Conservation (phyloP, 164 flowering plant genomes). For the Litsea cubeba region DNA sequence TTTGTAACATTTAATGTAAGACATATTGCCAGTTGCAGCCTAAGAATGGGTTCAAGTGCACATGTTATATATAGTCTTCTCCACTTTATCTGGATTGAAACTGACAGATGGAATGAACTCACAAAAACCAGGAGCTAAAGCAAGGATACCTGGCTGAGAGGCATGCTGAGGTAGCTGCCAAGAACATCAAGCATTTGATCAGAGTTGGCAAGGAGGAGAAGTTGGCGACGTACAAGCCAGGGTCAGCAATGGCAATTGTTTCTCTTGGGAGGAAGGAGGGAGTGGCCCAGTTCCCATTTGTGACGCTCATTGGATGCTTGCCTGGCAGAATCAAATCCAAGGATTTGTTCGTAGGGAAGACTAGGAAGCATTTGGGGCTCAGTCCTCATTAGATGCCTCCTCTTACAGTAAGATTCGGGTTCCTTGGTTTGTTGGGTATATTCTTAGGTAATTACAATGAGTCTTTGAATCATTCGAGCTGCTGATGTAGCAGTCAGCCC, state of each 20-base stretch:
- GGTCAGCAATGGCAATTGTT: constrained; percentile 44
- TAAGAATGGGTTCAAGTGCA: neutral
- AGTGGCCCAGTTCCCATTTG: constrained; percentile 60
- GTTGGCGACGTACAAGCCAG: constrained; percentile 47
- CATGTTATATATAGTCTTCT: neutral
- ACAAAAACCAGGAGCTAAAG: constrained; percentile 53
- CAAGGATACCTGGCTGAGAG: constrained; percentile 75
- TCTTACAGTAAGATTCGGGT: neutral
- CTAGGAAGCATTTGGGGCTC: constrained; percentile 65
- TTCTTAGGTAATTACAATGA: neutral
- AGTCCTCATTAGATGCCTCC: constrained; percentile 15
- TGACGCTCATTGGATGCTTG: constrained; percentile 54
- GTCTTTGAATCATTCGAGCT: too few species aligned
- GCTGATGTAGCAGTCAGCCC: too few species aligned
- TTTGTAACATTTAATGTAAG: neutral
- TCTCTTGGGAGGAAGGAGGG: constrained; percentile 80
- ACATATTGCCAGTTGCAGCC: neutral
- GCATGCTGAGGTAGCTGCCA: constrained; percentile 58
- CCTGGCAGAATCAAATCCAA: constrained; percentile 77
- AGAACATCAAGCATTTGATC: constrained; percentile 61
- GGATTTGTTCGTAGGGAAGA: constrained; percentile 73
- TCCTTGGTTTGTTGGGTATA: neutral
- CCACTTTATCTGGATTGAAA: neutral
- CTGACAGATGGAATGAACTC: neutral
- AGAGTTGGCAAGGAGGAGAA: constrained; percentile 48